These are phyloP conservation scores for Daldinia vernicosa DNA, from an alignment of 495 filamentous ascomycete genomes.

Conservation along the genomic window DNA sequence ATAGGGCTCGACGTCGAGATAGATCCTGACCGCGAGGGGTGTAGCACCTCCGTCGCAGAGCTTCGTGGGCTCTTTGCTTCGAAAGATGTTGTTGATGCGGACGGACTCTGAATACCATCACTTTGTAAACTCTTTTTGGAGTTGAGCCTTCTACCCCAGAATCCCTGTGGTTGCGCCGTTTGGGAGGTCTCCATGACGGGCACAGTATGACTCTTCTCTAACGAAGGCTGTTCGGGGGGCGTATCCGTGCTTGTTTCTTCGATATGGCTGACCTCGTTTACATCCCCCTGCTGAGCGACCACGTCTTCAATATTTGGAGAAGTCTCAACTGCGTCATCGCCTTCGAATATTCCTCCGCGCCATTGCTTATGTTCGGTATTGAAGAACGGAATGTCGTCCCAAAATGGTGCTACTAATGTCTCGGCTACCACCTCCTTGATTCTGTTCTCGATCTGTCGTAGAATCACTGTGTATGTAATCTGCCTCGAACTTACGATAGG, in stretches of 20 bases:
- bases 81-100: conserved; percentile 53
- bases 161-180: conserved; percentile 41
- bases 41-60: conserved; percentile 44
- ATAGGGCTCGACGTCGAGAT: conserved; percentile 57
- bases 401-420: conserved; percentile 91
- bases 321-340: conserved; percentile 56
- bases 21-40: conserved; percentile 59
- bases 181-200: conserved; percentile 45
- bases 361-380: conserved; percentile 77
- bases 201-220: conserved; percentile 69
- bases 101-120: conserved; percentile 31
- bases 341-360: conserved; percentile 89
- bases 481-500: conserved; percentile 95
- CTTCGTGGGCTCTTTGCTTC: conserved; percentile 46
- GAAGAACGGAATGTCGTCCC: conserved; percentile 93
- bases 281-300: conserved; percentile 66
- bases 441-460: conserved; percentile 90
- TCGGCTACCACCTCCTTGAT: conserved; percentile 94
- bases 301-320: conserved; percentile 54
- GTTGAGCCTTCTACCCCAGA: conserved; percentile 54
- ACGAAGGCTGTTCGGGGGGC: conserved; percentile 54
- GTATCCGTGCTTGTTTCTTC: conserved; percentile 46
- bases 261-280: conserved; percentile 57
- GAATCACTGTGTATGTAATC: conserved; percentile 90
- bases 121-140: conserved; percentile 43